Percentiles rank a stretch among this genome's conserved stretches.
These are phyloP conservation scores for Xylariaceae sp. DNA, from an alignment of 2,329 filamentous ascomycete species.

Conservation along the genomic window DNA sequence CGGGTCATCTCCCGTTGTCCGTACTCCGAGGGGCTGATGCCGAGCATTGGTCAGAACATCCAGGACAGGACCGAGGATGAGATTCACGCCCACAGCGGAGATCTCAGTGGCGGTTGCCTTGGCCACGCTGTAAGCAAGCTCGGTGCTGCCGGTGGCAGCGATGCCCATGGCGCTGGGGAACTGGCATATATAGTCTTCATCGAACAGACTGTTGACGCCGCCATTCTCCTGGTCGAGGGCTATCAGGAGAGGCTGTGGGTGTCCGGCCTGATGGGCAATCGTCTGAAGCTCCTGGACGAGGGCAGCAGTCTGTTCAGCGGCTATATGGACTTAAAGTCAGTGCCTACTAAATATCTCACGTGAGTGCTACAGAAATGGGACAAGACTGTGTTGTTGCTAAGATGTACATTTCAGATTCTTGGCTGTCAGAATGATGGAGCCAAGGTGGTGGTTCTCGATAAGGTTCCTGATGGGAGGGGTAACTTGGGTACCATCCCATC, in stretches of 20 bases:
- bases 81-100: conserved; percentile 87
- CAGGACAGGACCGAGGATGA: conserved; percentile 88
- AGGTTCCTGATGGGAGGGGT: conserved; percentile 76
- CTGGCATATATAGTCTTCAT: conserved; percentile 91
- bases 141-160: conserved; percentile 80
- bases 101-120: conserved; percentile 92
- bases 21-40: conserved; percentile 83
- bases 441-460: conserved; percentile 80
- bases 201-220: conserved; percentile 92
- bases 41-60: conserved; percentile 92
- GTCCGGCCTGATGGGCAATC: conserved; percentile 84
- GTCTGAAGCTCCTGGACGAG: conserved; percentile 89
- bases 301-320: conserved; percentile 81
- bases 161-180: conserved; percentile 97
- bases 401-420: conserved; percentile 80
- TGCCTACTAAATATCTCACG: conserved; percentile 23
- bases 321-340: conserved; percentile 45
- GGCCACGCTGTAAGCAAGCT: conserved; percentile 83
- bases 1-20: conserved; percentile 86
- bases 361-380: too few species aligned
- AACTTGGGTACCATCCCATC: conserved; percentile 78
- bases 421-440: conserved; percentile 77
- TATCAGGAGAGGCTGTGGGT: conserved; percentile 83
- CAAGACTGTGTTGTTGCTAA: conserved; percentile 3
- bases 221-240: conserved; percentile 97